Evolutionary conservation across 1,284 basidiomycete genomes (phyloP).

Genomic region (Butyriboletus appendiculatus): DNA sequence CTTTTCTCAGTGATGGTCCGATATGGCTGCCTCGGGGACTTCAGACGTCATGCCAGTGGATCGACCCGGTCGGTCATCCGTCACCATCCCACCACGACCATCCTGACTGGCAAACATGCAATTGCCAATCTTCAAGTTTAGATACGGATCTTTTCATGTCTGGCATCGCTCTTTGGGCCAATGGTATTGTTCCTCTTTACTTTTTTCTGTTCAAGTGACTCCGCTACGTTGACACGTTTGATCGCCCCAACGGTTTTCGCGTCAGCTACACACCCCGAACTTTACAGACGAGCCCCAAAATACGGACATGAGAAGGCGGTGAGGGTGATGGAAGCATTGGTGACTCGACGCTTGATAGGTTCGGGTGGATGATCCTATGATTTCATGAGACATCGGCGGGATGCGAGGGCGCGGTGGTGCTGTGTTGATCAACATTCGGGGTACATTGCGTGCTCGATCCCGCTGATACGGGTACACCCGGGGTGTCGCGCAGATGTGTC

Average conservation of each 20-base stretch:
- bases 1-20: conserved; percentile 14
- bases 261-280: neutral
- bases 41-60: conserved; percentile 1
- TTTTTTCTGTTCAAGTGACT: neutral
- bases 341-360: neutral
- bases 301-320: neutral
- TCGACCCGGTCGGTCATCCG: conserved; percentile 2
- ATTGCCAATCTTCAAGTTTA: conserved; percentile 13
- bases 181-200: conserved; percentile 12
- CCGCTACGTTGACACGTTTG: conserved; percentile 9
- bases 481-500: neutral
- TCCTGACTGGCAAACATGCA: neutral
- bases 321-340: neutral
- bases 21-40: conserved; percentile 13
- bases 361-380: neutral
- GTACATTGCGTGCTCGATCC: neutral
- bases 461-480: neutral
- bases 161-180: neutral
- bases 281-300: neutral
- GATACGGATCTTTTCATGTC: conserved; percentile 1
- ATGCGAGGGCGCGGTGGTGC: neutral
- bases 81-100: neutral
- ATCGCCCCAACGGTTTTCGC: neutral
- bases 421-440: conserved; percentile 3
- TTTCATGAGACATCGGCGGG: neutral